Base-by-base conservation (phyloP, 1,284 basidiomycete species). In the Singerocomus rubriflavus region DNA sequence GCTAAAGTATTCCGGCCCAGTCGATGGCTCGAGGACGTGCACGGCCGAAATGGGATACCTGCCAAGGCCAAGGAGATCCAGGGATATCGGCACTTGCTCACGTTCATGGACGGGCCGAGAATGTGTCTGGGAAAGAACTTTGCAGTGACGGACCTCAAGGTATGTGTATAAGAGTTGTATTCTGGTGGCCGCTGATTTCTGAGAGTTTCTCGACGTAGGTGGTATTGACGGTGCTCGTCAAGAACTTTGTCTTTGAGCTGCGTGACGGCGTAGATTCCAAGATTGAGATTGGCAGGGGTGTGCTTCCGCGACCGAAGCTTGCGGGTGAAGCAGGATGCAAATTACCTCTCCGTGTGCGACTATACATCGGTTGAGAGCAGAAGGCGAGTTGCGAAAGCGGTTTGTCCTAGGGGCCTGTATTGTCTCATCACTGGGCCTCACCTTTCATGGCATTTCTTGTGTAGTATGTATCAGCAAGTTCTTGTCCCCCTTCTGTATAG, bases 141-240 rank as follows among this genome's bases (percentile, higher is more conserved):
- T 50, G 74, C 74, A 2, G 44, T 73, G 12, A 60, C 68, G 0
- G 75, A 77, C 57, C 72, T 80, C 61, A 81, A 81, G 73, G 80
- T 76, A 17, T 4, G 41, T 38, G 4, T 21, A 21, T 21, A 21
- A 21, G 21, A 21, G 21, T 21, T 21, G 21, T 4, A 33, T n/a
- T 11, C 7, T 33, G 5, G 8, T 33, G 12, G 30, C 29, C 8
- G 13, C 6, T 11, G 31, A 11, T 32, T 30, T 32, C 21, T 21
- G 31, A 35, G 16, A 0, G 0, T 14, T 16, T 30, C 6, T 11
- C 14, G 4, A 10, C 11, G 5, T 16, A 80, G 78, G 71, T 73
- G 1, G 71, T 74, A 0, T 52, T 81, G 9, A 71, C 71, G 0
- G 72, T 77, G 6, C 61, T 80, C 14, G 68, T 78, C 47, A 69